A percentile compares a stretch with the other conserved stretches of the same genome.
These are phyloP conservation scores for Plantago elongata DNA, from an alignment of 257 asterid species.

Conservation along the genomic window DNA sequence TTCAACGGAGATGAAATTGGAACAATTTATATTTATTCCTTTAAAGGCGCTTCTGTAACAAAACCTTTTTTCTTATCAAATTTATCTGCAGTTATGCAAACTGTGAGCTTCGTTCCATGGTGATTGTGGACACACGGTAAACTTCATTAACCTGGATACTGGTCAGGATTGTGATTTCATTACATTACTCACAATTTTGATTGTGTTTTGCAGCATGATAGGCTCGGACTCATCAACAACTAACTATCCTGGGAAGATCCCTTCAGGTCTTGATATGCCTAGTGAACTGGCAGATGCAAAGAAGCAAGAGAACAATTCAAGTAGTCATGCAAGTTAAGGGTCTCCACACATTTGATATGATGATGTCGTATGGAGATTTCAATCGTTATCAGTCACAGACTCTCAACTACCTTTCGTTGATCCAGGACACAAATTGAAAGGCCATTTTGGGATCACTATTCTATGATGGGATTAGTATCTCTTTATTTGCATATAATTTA, in stretches of 20 bases:
- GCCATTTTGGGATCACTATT: too few relatives aligned
- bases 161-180: background rate
- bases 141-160: slow-evolving; percentile 9
- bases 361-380: background rate
- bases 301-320: slow-evolving; percentile 31
- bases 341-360: background rate
- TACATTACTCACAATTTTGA: slow-evolving; percentile 3
- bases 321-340: background rate
- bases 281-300: slow-evolving; percentile 41
- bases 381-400: too few relatives aligned
- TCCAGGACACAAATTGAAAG: too few relatives aligned
- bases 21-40: background rate
- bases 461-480: too few relatives aligned
- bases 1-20: background rate
- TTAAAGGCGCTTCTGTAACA: slow-evolving; percentile 2
- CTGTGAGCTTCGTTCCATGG: slow-evolving; percentile 94
- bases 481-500: too few relatives aligned
- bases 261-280: slow-evolving; percentile 50
- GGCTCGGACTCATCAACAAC: slow-evolving; percentile 45
- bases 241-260: slow-evolving; percentile 67
- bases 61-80: slow-evolving; percentile 7
- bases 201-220: slow-evolving; percentile 39
- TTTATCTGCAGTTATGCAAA: slow-evolving; percentile 61
- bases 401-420: too few relatives aligned
- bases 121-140: slow-evolving; percentile 68